Conservation (phyloP, 73 alveolate genomes). For the Diophrys appendiculata region DNA sequence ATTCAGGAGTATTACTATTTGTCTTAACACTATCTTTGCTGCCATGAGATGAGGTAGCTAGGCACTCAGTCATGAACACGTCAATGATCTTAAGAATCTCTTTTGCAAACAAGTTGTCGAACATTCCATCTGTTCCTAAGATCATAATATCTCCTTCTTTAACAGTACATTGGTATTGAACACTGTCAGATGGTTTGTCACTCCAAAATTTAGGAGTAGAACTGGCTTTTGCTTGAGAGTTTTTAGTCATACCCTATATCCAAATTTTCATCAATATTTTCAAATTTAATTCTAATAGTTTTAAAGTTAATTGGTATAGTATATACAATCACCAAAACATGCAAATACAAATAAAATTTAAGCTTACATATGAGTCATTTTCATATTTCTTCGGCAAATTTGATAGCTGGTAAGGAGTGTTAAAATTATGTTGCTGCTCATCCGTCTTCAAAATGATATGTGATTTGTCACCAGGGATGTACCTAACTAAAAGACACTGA, state of each 20-base stretch:
- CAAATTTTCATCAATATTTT: no score
- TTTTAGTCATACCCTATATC: no score
- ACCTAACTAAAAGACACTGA: constrained; percentile 40
- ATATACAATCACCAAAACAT: no score
- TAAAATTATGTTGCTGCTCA: constrained; percentile 67
- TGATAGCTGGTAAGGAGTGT: constrained; percentile 61
- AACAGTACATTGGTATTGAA: constrained; percentile 37
- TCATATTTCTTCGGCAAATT: no score
- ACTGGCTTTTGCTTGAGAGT: no score
- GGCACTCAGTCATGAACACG: neutral
- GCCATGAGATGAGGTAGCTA: neutral
- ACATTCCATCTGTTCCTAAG: constrained; percentile 62
- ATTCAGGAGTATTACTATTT: constrained; percentile 14
- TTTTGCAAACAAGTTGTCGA: constrained; percentile 47
- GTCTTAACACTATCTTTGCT: constrained; percentile 4
- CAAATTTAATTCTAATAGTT: no score
- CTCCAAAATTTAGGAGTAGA: constrained; percentile 23
- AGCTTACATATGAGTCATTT: no score
- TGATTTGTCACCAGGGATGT: neutral
- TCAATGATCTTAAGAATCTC: constrained; percentile 40
- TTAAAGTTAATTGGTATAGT: no score
- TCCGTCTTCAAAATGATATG: constrained; percentile 22
- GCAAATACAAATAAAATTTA: no score
- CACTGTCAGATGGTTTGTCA: constrained; percentile 60
- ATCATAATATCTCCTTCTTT: constrained; percentile 62